Evolutionary conservation across 805 yeast genomes (phyloP).

Genomic region (Nakazawaea laoshanensis): DNA sequence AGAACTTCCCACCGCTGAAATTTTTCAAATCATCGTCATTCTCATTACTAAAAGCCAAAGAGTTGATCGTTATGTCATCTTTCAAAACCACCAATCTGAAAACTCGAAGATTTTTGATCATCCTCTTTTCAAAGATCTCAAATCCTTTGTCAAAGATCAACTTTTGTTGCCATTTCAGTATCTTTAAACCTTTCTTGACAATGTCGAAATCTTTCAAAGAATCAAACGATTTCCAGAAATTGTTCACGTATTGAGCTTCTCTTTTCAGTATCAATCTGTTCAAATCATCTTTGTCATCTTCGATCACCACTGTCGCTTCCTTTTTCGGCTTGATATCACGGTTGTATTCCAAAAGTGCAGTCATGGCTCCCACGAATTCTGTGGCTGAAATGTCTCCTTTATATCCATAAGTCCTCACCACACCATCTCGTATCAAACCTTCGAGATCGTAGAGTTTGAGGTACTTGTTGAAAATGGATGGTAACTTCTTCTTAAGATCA

Average conservation of each 20-base stretch:
- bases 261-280: conserved; percentile 17
- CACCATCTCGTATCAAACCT: conserved; percentile 78
- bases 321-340: conserved; percentile 17
- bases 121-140: conserved; percentile 76
- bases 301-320: conserved; percentile 16
- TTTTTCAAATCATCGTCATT: conserved; percentile 9
- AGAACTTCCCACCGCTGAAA: conserved; percentile 42
- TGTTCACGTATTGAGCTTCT: conserved; percentile 25
- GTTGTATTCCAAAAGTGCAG: conserved; percentile 75
- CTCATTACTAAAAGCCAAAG: conserved; percentile 9
- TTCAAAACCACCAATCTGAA: conserved; percentile 82
- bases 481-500: conserved; percentile 64
- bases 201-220: conserved; percentile 41
- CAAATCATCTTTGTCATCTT: conserved; percentile 10
- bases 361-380: conserved; percentile 84
- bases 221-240: conserved; percentile 54
- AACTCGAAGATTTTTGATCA: conserved; percentile 69
- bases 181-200: conserved; percentile 62
- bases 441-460: conserved; percentile 73
- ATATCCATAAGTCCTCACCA: conserved; percentile 78
- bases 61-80: conserved; percentile 39
- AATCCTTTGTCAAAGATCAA: conserved; percentile 82
- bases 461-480: conserved; percentile 59
- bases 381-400: conserved; percentile 84
- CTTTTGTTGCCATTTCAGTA: conserved; percentile 78